A percentile compares a stretch with the other conserved stretches of the same genome.
These are phyloP conservation scores for Sherardia arvensis DNA, from an alignment of 257 asterid species.

Conservation along the genomic window DNA sequence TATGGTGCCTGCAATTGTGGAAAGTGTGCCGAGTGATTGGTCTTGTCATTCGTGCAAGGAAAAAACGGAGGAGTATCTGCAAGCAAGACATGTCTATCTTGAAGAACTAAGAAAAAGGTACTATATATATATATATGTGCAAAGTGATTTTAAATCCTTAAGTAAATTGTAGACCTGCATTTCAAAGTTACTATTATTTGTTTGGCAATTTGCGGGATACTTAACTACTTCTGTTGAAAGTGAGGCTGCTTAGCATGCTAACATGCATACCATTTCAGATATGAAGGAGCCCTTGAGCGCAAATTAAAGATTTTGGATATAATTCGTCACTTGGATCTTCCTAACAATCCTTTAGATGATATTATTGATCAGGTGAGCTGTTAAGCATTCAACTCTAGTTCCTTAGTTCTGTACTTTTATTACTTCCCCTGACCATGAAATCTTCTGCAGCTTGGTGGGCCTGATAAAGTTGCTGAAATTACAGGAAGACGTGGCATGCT, in stretches of 20 bases:
- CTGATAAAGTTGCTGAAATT: constrained; percentile 92
- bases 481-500: constrained; percentile 98
- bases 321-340: constrained; percentile 87
- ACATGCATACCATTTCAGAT: constrained; percentile 37
- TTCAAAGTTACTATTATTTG: not conserved
- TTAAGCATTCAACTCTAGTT: not conserved
- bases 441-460: constrained; percentile 82
- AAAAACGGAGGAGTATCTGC: constrained; percentile 84
- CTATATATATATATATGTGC: constrained; percentile 7
- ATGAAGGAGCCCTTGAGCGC: constrained; percentile 76
- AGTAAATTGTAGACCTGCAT: constrained; percentile 1
- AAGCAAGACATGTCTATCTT: constrained; percentile 60
- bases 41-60: constrained; percentile 86
- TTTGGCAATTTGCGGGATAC: not conserved
- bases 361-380: constrained; percentile 78
- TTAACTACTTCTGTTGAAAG: not conserved
- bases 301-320: constrained; percentile 61
- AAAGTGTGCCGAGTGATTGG: constrained; percentile 64
- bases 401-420: not conserved
- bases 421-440: constrained; percentile 16
- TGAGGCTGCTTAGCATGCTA: not conserved
- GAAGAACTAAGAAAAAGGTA: constrained; percentile 74
- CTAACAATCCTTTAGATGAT: constrained; percentile 97
- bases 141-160: not conserved
- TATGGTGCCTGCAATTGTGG: constrained; percentile 73